A percentile compares a stretch with the other conserved stretches of the same genome.
phyloP scores from a whole-genome alignment of 306 rosid genomes.

The Citrullus colocynthis region DNA sequence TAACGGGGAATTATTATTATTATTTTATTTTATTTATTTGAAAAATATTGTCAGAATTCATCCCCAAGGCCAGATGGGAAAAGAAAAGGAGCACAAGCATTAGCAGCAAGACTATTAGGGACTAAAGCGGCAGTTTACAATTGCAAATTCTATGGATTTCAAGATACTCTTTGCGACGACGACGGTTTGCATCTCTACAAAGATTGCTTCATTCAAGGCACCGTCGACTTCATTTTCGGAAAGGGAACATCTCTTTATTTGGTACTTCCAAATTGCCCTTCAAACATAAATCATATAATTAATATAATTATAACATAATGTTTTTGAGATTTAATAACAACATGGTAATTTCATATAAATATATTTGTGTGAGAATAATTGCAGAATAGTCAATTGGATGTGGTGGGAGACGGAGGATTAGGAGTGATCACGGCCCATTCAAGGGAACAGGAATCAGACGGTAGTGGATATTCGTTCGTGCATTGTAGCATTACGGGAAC shows the following conservation, averaged over 20 bases:
- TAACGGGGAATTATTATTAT: too few species aligned
- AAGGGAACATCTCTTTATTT: conserved; percentile 30
- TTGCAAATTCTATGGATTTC: conserved; percentile 29
- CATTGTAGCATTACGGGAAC: conserved; percentile 35
- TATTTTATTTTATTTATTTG: too few species aligned
- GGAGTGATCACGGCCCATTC: conserved; percentile 47
- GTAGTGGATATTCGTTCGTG: conserved; percentile 33
- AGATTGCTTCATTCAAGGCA: conserved; percentile 33
- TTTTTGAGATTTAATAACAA: too few species aligned
- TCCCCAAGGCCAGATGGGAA: conserved; percentile 24
- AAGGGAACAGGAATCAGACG: conserved; percentile 3
- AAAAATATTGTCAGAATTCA: conserved; percentile 16
- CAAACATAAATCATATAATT: too few species aligned
- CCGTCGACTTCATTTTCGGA: conserved; percentile 29
- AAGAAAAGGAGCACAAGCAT: conserved; percentile 24
- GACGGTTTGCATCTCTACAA: conserved; percentile 30
- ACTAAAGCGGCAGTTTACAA: conserved; percentile 24
- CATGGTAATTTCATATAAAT: too few species aligned
- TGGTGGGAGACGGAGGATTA: conserved; percentile 7
- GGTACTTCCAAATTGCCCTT: conserved; percentile 8
- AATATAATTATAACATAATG: too few species aligned
- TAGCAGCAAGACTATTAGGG: conserved; percentile 30
- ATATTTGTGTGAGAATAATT: too few species aligned
- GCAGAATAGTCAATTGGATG: conserved; percentile 27
- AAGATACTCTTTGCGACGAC: conserved; percentile 43